These are phyloP conservation scores for Diplocarpon mali DNA, from an alignment of 2,329 filamentous ascomycete genomes.

Conservation along the genomic window DNA sequence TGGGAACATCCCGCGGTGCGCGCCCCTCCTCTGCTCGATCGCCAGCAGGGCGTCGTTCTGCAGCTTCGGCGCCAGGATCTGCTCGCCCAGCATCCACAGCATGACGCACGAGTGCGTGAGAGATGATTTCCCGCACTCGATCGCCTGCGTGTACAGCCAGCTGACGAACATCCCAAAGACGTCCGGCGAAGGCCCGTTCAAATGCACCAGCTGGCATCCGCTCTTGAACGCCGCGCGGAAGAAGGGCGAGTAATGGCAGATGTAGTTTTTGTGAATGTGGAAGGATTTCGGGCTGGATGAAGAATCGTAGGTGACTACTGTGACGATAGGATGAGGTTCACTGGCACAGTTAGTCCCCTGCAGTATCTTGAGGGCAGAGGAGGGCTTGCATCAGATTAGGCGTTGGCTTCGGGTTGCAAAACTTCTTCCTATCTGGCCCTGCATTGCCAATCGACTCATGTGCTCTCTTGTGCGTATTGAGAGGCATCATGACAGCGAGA, in stretches of 20 bases:
- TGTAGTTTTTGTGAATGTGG: constrained; percentile 8
- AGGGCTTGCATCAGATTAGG: background rate
- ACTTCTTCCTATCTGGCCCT: background rate
- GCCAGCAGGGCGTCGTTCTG: constrained; percentile 2
- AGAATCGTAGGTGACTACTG: background rate
- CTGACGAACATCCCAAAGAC: constrained; percentile 6
- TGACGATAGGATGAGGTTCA: background rate
- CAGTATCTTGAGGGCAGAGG: background rate
- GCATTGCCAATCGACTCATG: background rate
- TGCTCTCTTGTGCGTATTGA: background rate
- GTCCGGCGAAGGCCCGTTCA: background rate
- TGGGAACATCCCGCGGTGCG: background rate
- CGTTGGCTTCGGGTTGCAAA: background rate
- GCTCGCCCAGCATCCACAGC: constrained; percentile 7
- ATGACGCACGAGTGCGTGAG: background rate
- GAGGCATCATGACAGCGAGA: background rate
- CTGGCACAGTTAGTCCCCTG: background rate
- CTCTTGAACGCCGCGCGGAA: constrained; percentile 2
- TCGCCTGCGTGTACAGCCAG: constrained; percentile 6
- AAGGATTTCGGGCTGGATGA: background rate
- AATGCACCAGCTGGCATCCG: background rate
- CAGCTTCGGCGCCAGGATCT: background rate
- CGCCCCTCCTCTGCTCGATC: background rate
- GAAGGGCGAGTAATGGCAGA: constrained; percentile 7
- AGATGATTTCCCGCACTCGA: background rate